Base-by-base conservation (phyloP, 1,284 basidiomycete species). In the Microbotryum scabiosae region DNA sequence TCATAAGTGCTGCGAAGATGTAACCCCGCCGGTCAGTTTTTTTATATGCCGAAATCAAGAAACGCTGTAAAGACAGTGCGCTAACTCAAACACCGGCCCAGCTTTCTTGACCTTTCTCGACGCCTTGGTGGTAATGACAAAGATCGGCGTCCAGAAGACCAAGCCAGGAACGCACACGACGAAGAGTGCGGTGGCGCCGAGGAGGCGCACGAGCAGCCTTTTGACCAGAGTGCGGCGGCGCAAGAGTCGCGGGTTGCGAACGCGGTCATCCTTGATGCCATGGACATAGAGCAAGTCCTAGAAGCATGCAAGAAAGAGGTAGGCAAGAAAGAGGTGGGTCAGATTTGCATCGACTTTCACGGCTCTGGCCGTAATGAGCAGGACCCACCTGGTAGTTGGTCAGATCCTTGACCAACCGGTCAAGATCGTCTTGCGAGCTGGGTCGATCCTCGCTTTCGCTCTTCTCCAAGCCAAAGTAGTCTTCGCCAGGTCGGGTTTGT, bases 91-190 rank as follows among this genome's bases (percentile, higher is more conserved):
- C 6, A 60, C 59, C 1, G 67, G 67, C 4, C 70, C 70, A 7
- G 56, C 60, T 30, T 54, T 59, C 10, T 67, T 56, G 44, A 66
- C 46, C 45, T 62, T 59, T 43, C 63, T 80, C 32, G 85, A 82
- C 14, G 81, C 82, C 70, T 82, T 80, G 69, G 83, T 80, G 14
- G 86, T 82, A 54, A 85, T 81, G 63, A 78, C 57, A 74, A 91
- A 85, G 54, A 91, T 76, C 10, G 87, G 84, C 57, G 85, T 66
- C 90, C 90, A 86, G 64, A 96, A 79, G 55, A 85, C 57, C 60
- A 93, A 79, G 51, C 91, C 87, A n/a, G 90, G 83, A 54, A 90
- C 72, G 57, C 88, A 85, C 71, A 93, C 76, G 44, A 79, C 70
- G 72, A 87, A 76, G 68, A 96, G 80, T 74, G 83, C 78, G 62